Evolutionary conservation across 2,329 filamentous ascomycete genomes (phyloP), one percentile per base, ranked within the genome.

Genomic region (Boeremia lycopersici): DNA sequence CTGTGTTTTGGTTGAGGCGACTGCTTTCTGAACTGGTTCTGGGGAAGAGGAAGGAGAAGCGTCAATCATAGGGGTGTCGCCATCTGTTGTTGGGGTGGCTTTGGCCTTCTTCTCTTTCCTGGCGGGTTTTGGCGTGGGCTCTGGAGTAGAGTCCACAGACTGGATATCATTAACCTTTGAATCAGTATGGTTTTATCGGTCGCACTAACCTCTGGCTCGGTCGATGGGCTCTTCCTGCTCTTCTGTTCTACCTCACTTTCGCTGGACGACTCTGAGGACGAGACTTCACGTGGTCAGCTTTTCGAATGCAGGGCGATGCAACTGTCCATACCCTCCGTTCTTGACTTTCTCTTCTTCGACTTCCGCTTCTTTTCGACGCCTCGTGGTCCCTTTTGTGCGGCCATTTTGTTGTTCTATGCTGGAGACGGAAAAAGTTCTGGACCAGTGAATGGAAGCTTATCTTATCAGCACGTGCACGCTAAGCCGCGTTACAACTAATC

Each of bases 321-420:
- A 10, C 5, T 23, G 10, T 19, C 48, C 48, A 6, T 50, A 71
- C 71, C 62, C 35, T 71, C 66, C 8, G 68, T 71, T n/a, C 71
- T 59, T 4, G 62, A 64, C 48, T 67, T 70, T 36, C 60, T 68
- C 60, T 73, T 74, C 56, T 64, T 73, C 7, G 60, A 54, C 15
- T 59, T 62, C 42, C 63, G 68, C 43, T 63, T 63, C 55, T 70
- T 71, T 8, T 63, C 65, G 6, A 55, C 54, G 26, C 44, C 56
- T 23, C 56, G 54, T 23, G 58, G 29, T 53, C 50, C 48, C 41
- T 54, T 69, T 53, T 62, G 56, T 34, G 48, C 47, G 26, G 66
- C 68, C 70, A 73, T 66, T 56, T 45, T 54, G 42, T 36, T 60
- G 48, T 52, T 55, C 9, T 43, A 28, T 57, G 26, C 12, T 26